Evolutionary conservation across 2,329 filamentous ascomycete species (phyloP).

Genomic region (Chrysosporium queenslandicum): DNA sequence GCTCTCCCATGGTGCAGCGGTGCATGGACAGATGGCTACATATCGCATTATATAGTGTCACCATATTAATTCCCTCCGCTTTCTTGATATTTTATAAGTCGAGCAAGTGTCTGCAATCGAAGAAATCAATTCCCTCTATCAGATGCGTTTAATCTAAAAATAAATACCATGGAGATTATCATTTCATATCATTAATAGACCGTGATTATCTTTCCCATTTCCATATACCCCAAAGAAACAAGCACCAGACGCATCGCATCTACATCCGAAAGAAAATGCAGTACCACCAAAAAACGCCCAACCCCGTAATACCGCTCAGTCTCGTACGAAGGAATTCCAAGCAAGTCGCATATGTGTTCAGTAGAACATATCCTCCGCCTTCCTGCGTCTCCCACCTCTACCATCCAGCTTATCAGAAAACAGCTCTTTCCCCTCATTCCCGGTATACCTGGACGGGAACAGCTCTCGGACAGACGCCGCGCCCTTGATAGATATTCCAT

Average conservation of each 20-base stretch:
- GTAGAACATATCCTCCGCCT: slow-evolving; percentile 62
- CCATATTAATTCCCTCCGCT: not conserved
- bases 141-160: too few species aligned
- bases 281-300: not conserved
- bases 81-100: not conserved
- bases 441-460: slow-evolving; percentile 52
- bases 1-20: slow-evolving; percentile 31
- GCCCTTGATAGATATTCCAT: slow-evolving; percentile 59
- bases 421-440: slow-evolving; percentile 58
- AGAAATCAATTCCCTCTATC: too few species aligned
- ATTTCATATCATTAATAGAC: too few species aligned
- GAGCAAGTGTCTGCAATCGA: too few species aligned
- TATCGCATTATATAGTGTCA: slow-evolving; percentile 24
- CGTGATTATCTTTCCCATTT: not conserved
- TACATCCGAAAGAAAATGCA: not conserved
- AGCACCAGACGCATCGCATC: not conserved
- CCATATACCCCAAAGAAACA: not conserved
- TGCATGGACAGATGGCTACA: slow-evolving; percentile 43
- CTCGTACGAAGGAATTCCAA: not conserved
- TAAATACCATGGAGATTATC: too few species aligned
- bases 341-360: slow-evolving; percentile 37
- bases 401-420: slow-evolving; percentile 53
- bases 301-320: not conserved
- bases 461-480: slow-evolving; percentile 56
- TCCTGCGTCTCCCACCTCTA: slow-evolving; percentile 51